Evolutionary conservation across 495 filamentous ascomycete species (phyloP).

Genomic region (Penicilliopsis zonata): DNA sequence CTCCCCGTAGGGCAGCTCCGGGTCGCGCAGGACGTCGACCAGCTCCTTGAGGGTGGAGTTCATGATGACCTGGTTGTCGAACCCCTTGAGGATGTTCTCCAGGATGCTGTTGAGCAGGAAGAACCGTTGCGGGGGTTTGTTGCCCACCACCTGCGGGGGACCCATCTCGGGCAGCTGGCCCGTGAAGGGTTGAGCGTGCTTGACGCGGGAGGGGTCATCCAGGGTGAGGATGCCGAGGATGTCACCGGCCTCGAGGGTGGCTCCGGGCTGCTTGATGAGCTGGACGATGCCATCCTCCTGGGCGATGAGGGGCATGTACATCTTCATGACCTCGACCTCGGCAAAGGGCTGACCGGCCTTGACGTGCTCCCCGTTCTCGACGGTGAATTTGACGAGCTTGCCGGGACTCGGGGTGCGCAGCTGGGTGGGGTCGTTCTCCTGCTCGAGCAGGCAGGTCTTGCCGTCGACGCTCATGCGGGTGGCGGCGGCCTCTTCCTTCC

Average conservation of each 20-base stretch:
- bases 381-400: slow-evolving; percentile 96
- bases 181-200: slow-evolving; percentile 93
- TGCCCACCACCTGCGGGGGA: slow-evolving; percentile 72
- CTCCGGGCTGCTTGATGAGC: slow-evolving; percentile 97
- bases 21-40: slow-evolving; percentile 76
- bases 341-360: slow-evolving; percentile 88
- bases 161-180: slow-evolving; percentile 85
- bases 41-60: slow-evolving; percentile 75
- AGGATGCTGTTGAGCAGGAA: slow-evolving; percentile 64
- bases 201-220: slow-evolving; percentile 92
- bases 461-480: slow-evolving; percentile 93
- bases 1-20: slow-evolving; percentile 89
- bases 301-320: slow-evolving; percentile 99
- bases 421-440: slow-evolving; percentile 98
- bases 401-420: slow-evolving; percentile 89
- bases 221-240: slow-evolving; percentile 96
- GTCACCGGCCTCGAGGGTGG: slow-evolving; percentile 94
- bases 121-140: slow-evolving; percentile 86
- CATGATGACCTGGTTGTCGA: slow-evolving; percentile 98
- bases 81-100: slow-evolving; percentile 82
- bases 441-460: slow-evolving; percentile 95
- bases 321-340: slow-evolving; percentile 99
- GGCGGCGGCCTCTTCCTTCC: slow-evolving; percentile 96
- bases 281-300: slow-evolving; percentile 95
- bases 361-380: slow-evolving; percentile 94